A percentile compares a stretch with the other conserved stretches of the same genome.
Evolutionary conservation across 257 asterid genomes (phyloP).

Genomic region (Primulina tabacum): DNA sequence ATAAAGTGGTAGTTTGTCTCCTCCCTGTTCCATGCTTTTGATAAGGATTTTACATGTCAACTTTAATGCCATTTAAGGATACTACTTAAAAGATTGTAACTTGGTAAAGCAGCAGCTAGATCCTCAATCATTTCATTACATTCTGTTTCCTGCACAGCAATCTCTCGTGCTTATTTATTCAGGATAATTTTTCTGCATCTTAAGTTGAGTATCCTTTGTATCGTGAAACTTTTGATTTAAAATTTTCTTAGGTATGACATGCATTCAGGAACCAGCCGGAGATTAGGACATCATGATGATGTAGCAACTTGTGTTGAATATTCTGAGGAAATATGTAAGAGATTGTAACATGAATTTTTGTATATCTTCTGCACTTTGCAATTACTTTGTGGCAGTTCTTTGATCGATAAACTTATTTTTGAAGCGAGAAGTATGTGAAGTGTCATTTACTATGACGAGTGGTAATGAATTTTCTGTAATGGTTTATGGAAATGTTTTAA

Average conservation of each 20-base stretch:
- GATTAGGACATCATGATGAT: constrained; percentile 70
- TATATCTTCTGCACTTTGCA: not conserved
- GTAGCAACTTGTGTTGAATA: constrained; percentile 73
- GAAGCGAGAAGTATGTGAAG: not conserved
- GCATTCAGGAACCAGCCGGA: constrained; percentile 46
- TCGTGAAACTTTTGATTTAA: constrained; percentile 24
- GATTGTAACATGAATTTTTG: constrained; percentile 14
- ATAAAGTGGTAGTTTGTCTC: too few relatives aligned
- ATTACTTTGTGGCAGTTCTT: not conserved
- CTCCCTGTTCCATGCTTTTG: too few relatives aligned
- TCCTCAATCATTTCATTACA: constrained; percentile 3
- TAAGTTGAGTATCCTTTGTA: constrained; percentile 11
- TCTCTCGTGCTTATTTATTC: constrained; percentile 12
- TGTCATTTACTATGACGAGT: not conserved
- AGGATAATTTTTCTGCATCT: constrained; percentile 19
- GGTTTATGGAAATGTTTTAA: constrained; percentile 1
- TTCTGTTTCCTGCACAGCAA: not conserved
- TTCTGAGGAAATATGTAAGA: constrained; percentile 70
- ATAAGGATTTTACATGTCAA: not conserved
- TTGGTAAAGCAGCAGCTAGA: not conserved
- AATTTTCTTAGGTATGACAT: constrained; percentile 63
- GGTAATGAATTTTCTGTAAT: too few relatives aligned
- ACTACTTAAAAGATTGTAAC: not conserved
- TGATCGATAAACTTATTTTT: too few relatives aligned
- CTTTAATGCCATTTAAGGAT: not conserved